Percentiles rank a stretch among this genome's conserved stretches.
Conservation (phyloP, 352 stramenopile genomes). For the Phytophthora fragariaefolia region DNA sequence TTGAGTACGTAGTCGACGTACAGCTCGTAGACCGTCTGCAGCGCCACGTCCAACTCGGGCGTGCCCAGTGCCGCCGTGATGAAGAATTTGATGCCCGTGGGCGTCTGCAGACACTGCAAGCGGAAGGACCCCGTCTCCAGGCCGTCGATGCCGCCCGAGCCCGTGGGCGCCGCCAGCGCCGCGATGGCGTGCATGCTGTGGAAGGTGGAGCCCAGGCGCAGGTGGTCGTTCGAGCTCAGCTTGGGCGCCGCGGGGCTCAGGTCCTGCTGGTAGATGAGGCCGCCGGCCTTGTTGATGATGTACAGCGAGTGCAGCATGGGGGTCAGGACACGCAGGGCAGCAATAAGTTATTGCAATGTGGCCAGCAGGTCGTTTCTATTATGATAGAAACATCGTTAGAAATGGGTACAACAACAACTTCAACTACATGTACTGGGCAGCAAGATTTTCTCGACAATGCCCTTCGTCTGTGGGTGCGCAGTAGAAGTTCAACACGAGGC, state of each 20-base stretch:
- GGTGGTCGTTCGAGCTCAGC: constrained; percentile 92
- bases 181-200: constrained; percentile 95
- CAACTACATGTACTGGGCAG: too few species aligned
- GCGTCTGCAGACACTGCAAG: constrained; percentile 93
- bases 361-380: not conserved
- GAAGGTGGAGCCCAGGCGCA: constrained; percentile 95
- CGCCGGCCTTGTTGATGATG: constrained; percentile 95
- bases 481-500: too few species aligned
- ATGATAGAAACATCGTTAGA: not conserved
- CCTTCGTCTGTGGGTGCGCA: too few species aligned
- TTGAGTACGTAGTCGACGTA: constrained; percentile 97
- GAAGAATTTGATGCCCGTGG: constrained; percentile 95
- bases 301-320: constrained; percentile 93
- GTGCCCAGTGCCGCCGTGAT: constrained; percentile 91
- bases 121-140: constrained; percentile 93
- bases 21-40: constrained; percentile 93
- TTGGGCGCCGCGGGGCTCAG: constrained; percentile 84
- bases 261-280: constrained; percentile 94
- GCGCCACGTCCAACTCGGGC: constrained; percentile 79
- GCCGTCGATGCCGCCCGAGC: constrained; percentile 89
- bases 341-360: too few species aligned
- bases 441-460: too few species aligned
- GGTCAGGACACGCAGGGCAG: too few species aligned
- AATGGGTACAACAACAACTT: not conserved
- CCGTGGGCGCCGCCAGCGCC: constrained; percentile 81